phyloP scores from a whole-genome alignment of 2,329 filamentous ascomycete species.

The Eutypa lata region DNA sequence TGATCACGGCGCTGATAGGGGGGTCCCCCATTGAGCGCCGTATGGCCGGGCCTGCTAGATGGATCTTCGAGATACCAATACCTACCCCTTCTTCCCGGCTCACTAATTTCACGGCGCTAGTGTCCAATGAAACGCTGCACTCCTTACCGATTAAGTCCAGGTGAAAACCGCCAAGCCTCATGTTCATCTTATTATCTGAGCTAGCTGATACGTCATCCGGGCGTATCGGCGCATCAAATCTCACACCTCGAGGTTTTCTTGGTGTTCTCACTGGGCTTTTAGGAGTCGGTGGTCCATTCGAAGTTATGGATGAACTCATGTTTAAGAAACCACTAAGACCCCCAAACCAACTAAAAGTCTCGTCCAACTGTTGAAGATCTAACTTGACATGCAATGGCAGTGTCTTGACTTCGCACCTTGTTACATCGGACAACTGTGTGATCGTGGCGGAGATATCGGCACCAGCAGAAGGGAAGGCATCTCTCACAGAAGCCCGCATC shows the following conservation, averaged over 20 bases:
- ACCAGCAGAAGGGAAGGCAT: constrained; percentile 54
- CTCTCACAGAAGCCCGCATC: constrained; percentile 57
- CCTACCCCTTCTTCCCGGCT: constrained; percentile 70
- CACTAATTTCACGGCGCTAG: constrained; percentile 78
- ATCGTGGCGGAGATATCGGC: constrained; percentile 57
- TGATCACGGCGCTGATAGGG: constrained; percentile 60
- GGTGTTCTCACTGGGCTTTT: constrained; percentile 32
- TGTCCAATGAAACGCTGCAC: constrained; percentile 70
- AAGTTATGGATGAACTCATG: constrained; percentile 79
- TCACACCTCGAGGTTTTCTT: constrained; percentile 53
- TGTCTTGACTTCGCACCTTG: constrained; percentile 65
- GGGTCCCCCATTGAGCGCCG: constrained; percentile 51
- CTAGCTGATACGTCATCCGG: constrained; percentile 44
- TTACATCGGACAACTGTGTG: constrained; percentile 39
- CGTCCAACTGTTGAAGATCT: constrained; percentile 78
- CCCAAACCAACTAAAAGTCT: constrained; percentile 84
- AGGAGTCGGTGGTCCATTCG: constrained; percentile 56
- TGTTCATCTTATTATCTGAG: constrained; percentile 66
- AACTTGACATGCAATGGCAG: constrained; percentile 73
- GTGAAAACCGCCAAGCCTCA: constrained; percentile 73
- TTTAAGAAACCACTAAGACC: constrained; percentile 89
- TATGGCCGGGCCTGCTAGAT: constrained; percentile 67
- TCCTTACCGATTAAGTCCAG: constrained; percentile 74
- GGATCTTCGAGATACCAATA: constrained; percentile 72
- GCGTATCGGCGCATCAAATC: constrained; percentile 53